These are phyloP conservation scores for Delonix regia DNA, from an alignment of 306 rosid species.

Conservation along the genomic window DNA sequence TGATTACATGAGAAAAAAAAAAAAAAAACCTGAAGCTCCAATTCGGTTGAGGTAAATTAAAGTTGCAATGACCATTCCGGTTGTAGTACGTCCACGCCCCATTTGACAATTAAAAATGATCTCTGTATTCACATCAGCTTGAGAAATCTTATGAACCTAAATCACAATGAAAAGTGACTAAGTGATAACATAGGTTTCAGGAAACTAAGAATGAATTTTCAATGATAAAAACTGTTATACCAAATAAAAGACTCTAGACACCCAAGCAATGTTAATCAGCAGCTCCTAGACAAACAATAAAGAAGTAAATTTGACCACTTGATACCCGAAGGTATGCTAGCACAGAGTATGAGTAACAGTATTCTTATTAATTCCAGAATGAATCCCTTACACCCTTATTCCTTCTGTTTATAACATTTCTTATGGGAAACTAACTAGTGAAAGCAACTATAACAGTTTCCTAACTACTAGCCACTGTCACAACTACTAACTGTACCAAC, in stretches of 20 bases:
- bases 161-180: conserved; percentile 41
- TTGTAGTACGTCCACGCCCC: conserved; percentile 96
- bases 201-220: conserved; percentile 16
- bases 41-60: conserved; percentile 77
- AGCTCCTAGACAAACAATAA: conserved; percentile 17
- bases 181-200: conserved; percentile 25
- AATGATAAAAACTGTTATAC: conserved; percentile 3
- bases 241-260: conserved; percentile 20
- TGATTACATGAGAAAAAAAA: conserved; percentile 1
- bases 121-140: conserved; percentile 71
- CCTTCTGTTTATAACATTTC: too few relatives aligned
- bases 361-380: too few relatives aligned
- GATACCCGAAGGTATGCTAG: too few relatives aligned
- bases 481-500: too few relatives aligned
- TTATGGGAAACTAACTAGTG: too few relatives aligned
- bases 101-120: conserved; percentile 95
- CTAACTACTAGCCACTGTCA: too few relatives aligned
- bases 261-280: conserved; percentile 1
- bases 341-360: too few relatives aligned
- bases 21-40: conserved; percentile 75
- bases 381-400: too few relatives aligned
- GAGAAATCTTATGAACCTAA: conserved; percentile 84
- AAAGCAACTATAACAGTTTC: too few relatives aligned
- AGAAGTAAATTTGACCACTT: conserved; percentile 12
- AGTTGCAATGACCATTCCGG: conserved; percentile 97